Conservation (phyloP, 2,329 filamentous ascomycete species). For the Magnaporthales sp. region DNA sequence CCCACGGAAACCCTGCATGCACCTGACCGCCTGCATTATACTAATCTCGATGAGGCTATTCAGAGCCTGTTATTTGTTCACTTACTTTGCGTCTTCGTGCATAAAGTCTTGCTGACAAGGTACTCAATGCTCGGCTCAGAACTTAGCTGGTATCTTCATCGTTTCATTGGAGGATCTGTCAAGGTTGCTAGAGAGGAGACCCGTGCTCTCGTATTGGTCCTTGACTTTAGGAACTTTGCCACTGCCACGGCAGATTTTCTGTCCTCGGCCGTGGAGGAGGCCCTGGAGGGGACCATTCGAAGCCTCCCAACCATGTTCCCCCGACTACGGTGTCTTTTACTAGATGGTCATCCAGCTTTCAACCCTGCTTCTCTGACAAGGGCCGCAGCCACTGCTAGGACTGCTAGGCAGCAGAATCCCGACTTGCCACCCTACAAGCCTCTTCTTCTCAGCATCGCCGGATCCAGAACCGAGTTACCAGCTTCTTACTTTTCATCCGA, state of each 20-base stretch:
- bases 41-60: not conserved
- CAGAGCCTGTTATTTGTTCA: not conserved
- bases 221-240: slow-evolving; percentile 39
- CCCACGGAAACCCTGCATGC: not conserved
- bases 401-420: not conserved
- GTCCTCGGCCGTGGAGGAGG: slow-evolving; percentile 26
- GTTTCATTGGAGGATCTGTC: slow-evolving; percentile 32
- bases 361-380: slow-evolving; percentile 27
- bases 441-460: slow-evolving; percentile 35
- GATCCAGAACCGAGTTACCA: slow-evolving; percentile 30
- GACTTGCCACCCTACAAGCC: slow-evolving; percentile 14
- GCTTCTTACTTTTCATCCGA: slow-evolving; percentile 27
- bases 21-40: not conserved
- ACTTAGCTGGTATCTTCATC: slow-evolving; percentile 34
- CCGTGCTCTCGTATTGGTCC: slow-evolving; percentile 27
- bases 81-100: not conserved
- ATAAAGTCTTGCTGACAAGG: not conserved
- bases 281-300: slow-evolving; percentile 30
- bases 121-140: slow-evolving; percentile 24
- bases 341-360: slow-evolving; percentile 37
- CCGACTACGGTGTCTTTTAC: slow-evolving; percentile 33
- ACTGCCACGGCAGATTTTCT: slow-evolving; percentile 30
- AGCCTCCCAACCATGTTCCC: slow-evolving; percentile 31
- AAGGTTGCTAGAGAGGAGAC: slow-evolving; percentile 26
- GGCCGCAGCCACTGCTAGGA: not conserved